Conservation (phyloP, 2,329 filamentous ascomycete species). For the Monosporascus sp. region DNA sequence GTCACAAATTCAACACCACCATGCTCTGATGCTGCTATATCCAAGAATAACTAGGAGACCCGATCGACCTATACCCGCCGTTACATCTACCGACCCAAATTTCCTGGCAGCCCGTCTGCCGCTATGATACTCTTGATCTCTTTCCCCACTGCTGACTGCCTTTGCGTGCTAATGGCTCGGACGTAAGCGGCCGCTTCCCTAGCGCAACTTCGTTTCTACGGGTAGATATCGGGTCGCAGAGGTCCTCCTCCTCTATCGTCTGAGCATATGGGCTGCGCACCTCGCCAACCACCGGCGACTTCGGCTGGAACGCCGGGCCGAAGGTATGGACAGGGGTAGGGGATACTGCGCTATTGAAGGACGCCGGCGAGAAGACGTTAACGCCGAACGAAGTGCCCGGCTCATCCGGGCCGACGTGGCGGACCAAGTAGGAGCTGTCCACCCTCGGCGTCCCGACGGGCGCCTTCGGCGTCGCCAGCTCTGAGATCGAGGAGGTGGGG, state of each 20-base stretch:
- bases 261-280: slow-evolving; percentile 35
- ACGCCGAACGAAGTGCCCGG: slow-evolving; percentile 25
- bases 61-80: background rate
- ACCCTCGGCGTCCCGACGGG: background rate
- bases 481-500: slow-evolving; percentile 33
- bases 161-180: slow-evolving; percentile 12
- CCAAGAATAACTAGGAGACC: background rate
- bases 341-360: slow-evolving; percentile 15
- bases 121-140: slow-evolving; percentile 18
- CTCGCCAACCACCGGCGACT: slow-evolving; percentile 27
- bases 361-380: background rate
- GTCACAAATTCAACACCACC: background rate
- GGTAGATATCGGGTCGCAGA: slow-evolving; percentile 19
- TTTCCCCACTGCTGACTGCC: slow-evolving; percentile 18
- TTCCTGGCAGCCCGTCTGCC: no score
- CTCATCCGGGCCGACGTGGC: slow-evolving; percentile 31
- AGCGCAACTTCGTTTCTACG: slow-evolving; percentile 6
- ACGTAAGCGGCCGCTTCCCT: slow-evolving; percentile 19
- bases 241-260: slow-evolving; percentile 30
- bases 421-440: slow-evolving; percentile 26
- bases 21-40: background rate
- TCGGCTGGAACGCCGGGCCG: slow-evolving; percentile 17
- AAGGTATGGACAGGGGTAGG: slow-evolving; percentile 20
- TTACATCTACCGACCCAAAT: no score
- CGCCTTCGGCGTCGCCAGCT: slow-evolving; percentile 34